A percentile compares a stretch with the other conserved stretches of the same genome.
Conservation (phyloP, 345 rosid species). For the Sonneratia caseolaris region DNA sequence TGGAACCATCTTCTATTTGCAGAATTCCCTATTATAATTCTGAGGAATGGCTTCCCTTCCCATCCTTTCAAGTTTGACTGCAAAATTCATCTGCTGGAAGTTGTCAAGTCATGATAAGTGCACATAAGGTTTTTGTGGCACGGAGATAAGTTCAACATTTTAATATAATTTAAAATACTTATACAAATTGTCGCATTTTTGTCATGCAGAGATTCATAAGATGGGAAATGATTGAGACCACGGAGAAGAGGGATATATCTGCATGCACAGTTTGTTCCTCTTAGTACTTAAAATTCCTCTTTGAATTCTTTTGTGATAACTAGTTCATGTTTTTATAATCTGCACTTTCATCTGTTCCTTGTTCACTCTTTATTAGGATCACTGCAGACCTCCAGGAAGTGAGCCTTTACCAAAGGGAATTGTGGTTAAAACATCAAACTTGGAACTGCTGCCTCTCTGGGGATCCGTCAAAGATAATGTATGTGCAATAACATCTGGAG, state of each 20-base stretch:
- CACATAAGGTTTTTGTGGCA: neutral
- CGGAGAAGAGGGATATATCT: conserved; percentile 19
- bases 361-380: conserved; percentile 15
- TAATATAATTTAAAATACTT: neutral
- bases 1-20: neutral
- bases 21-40: neutral
- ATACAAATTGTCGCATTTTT: neutral
- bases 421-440: conserved; percentile 23
- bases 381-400: conserved; percentile 27
- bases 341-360: neutral
- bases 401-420: conserved; percentile 33
- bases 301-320: neutral
- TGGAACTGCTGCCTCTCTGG: conserved; percentile 44
- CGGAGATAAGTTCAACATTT: neutral
- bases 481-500: neutral
- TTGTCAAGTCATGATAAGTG: neutral
- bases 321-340: neutral
- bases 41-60: neutral
- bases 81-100: neutral
- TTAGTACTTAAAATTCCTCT: neutral
- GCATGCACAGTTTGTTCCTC: conserved; percentile 54
- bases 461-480: conserved; percentile 20
- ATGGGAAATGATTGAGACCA: conserved; percentile 32
- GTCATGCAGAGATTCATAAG: conserved; percentile 41
- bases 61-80: neutral